A percentile compares a stretch with the other conserved stretches of the same genome.
Conservation (phyloP, 1,284 basidiomycete genomes). For the Inonotus hispidus region DNA sequence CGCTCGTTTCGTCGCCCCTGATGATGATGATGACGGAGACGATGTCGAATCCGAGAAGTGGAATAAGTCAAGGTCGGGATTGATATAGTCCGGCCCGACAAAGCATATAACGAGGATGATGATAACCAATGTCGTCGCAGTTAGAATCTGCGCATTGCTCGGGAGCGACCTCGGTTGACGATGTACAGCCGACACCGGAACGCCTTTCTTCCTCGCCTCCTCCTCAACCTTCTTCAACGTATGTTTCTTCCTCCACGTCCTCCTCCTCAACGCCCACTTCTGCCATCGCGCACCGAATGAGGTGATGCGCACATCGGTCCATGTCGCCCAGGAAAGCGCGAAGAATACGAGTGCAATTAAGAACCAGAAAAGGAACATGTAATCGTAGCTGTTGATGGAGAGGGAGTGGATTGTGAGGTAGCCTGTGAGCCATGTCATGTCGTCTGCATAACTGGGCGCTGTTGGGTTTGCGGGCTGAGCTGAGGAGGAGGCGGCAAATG, state of each 20-base stretch:
- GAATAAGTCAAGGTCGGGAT: conserved; percentile 48
- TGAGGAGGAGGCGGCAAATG: conserved; percentile 15
- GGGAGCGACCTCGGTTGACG: conserved; percentile 49
- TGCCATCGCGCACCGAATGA: conserved; percentile 45
- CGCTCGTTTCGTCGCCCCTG: conserved; percentile 21
- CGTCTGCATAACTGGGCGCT: conserved; percentile 40
- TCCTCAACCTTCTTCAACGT: conserved; percentile 27
- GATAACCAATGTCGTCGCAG: conserved; percentile 38
- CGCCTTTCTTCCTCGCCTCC: conserved; percentile 10
- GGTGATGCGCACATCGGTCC: conserved; percentile 37
- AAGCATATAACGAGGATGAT: conserved; percentile 44
- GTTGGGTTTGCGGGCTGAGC: conserved; percentile 36
- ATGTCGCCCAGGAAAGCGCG: conserved; percentile 36
- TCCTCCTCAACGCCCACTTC: conserved; percentile 49
- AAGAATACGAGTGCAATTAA: conserved; percentile 38
- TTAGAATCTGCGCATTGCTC: conserved; percentile 56
- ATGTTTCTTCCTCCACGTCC: conserved; percentile 44
- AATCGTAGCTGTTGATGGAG: conserved; percentile 45
- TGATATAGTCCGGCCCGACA: conserved; percentile 72
- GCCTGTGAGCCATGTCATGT: conserved; percentile 48
- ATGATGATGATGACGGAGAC: not conserved
- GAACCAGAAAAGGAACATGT: conserved; percentile 53
- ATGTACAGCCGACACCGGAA: conserved; percentile 24
- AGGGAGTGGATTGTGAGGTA: conserved; percentile 51
- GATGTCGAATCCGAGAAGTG: conserved; percentile 25